These are phyloP conservation scores for Colletotrichum costaricense DNA, from an alignment of 2,329 filamentous ascomycete genomes.

Conservation along the genomic window DNA sequence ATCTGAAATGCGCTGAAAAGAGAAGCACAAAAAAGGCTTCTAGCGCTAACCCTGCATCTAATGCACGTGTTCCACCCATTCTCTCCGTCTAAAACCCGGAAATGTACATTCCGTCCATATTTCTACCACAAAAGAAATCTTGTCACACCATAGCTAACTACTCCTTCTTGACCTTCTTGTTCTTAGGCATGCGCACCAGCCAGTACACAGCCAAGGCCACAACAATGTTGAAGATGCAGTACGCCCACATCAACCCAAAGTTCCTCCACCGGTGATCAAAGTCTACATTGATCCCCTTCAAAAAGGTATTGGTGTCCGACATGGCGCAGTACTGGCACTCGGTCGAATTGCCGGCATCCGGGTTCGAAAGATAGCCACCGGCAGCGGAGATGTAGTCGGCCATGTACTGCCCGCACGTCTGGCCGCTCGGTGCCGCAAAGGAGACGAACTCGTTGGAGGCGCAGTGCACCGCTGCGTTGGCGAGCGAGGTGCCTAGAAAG, in stretches of 20 bases:
- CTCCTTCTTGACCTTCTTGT: slow-evolving; percentile 7
- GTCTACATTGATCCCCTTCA: slow-evolving; percentile 52
- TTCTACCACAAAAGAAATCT: background rate
- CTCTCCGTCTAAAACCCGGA: background rate
- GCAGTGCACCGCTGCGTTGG: slow-evolving; percentile 31
- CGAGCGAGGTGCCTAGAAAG: slow-evolving; percentile 42
- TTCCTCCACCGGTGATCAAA: slow-evolving; percentile 65
- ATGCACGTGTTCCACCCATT: background rate
- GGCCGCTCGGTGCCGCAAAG: slow-evolving; percentile 18
- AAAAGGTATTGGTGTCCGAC: slow-evolving; percentile 49
- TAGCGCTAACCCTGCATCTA: background rate
- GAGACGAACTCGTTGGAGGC: slow-evolving; percentile 31
- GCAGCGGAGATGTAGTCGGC: slow-evolving; percentile 16
- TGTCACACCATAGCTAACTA: background rate
- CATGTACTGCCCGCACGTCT: slow-evolving; percentile 35
- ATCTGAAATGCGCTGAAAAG: background rate
- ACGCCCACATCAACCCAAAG: slow-evolving; percentile 65
- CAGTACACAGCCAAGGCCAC: slow-evolving; percentile 61
- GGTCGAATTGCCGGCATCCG: slow-evolving; percentile 45
- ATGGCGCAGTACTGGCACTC: slow-evolving; percentile 58
- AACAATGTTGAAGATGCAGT: slow-evolving; percentile 60
- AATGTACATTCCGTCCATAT: too few relatives aligned
- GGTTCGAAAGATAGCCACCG: slow-evolving; percentile 31
- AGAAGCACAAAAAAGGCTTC: too few relatives aligned
- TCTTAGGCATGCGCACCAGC: slow-evolving; percentile 48